Conservation (phyloP, 139 green algal species). For the Gonium pectorale region DNA sequence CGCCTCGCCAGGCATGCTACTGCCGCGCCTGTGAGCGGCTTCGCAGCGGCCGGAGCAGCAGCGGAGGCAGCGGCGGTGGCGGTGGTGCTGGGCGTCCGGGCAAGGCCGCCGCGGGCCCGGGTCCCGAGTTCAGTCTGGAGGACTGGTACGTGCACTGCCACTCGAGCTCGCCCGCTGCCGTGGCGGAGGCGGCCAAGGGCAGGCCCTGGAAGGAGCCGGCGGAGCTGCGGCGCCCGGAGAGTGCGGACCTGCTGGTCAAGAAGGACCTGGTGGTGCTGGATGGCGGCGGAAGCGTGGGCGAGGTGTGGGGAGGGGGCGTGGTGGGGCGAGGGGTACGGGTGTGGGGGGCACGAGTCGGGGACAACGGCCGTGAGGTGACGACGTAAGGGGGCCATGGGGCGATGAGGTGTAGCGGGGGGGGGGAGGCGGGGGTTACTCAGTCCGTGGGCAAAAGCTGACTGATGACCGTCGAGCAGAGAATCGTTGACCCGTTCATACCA, state of each 20-base stretch:
- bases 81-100: background rate
- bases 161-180: background rate
- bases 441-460: too few relatives aligned
- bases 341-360: background rate
- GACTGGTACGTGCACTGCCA: constrained; percentile 32
- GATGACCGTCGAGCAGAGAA: too few relatives aligned
- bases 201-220: background rate
- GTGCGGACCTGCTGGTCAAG: constrained; percentile 9
- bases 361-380: background rate
- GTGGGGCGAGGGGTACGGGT: background rate
- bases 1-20: background rate
- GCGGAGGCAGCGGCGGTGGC: background rate
- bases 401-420: background rate
- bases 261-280: background rate
- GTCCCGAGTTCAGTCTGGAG: background rate
- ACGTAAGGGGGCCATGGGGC: background rate
- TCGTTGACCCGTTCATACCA: too few relatives aligned
- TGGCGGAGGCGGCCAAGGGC: background rate
- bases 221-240: background rate
- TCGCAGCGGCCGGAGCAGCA: background rate
- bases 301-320: background rate
- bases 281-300: too few relatives aligned
- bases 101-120: background rate
- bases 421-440: too few relatives aligned
- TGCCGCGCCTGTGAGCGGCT: too few relatives aligned